Conservation (phyloP, 495 filamentous ascomycete species). For the Aspergillus saccharolyticus region DNA sequence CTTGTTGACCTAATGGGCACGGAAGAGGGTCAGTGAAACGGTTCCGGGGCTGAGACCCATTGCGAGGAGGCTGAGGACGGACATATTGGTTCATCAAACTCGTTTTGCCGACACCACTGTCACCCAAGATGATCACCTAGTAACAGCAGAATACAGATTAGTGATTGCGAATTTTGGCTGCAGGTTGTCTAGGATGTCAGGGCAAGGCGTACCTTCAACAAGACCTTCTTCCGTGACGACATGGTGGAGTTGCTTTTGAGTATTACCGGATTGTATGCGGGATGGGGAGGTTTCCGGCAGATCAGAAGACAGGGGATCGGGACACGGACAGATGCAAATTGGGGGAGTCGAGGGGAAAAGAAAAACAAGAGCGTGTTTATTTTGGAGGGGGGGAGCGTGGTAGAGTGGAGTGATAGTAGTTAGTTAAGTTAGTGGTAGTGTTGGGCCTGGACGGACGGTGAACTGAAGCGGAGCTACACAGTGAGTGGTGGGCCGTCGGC, state of each 20-base stretch:
- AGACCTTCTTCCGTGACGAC: slow-evolving; percentile 94
- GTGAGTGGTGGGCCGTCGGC: slow-evolving; percentile 16
- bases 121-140: slow-evolving; percentile 96
- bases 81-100: slow-evolving; percentile 99
- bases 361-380: neutral
- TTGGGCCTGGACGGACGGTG: slow-evolving; percentile 17
- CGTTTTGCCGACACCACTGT: slow-evolving; percentile 98
- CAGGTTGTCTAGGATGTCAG: neutral
- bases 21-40: slow-evolving; percentile 19
- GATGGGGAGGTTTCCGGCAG: neutral
- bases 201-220: slow-evolving; percentile 69
- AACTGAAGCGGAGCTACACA: neutral
- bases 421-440: slow-evolving; percentile 22
- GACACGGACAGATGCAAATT: neutral
- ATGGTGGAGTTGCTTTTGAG: slow-evolving; percentile 43
- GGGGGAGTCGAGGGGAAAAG: no score
- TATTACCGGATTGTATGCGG: slow-evolving; percentile 7
- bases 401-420: neutral
- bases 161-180: neutral
- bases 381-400: neutral
- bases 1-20: slow-evolving; percentile 81
- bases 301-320: neutral
- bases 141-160: neutral
- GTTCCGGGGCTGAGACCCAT: no score
- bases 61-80: slow-evolving; percentile 34